Evolutionary conservation across 2,329 filamentous ascomycete genomes (phyloP).

Genomic region (Diaporthe australafricana): DNA sequence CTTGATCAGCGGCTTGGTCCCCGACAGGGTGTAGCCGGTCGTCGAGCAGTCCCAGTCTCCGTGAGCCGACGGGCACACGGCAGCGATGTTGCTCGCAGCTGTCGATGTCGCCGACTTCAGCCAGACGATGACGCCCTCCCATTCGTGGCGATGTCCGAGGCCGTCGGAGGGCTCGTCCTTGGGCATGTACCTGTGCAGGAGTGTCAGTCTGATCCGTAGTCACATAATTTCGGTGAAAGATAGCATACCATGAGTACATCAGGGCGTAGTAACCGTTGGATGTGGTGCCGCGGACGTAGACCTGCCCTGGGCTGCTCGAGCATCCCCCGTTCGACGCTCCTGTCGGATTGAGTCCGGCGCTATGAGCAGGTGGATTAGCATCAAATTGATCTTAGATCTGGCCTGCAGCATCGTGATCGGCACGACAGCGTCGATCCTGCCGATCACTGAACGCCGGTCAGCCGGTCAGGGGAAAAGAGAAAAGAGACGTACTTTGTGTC

Average conservation of each 20-base stretch:
- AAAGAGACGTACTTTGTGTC: slow-evolving; percentile 62
- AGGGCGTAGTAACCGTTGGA: slow-evolving; percentile 48
- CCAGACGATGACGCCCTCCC: slow-evolving; percentile 50
- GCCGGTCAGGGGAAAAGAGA: not conserved
- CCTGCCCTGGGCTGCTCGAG: slow-evolving; percentile 49
- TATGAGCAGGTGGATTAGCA: slow-evolving; percentile 19
- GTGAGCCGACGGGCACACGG: slow-evolving; percentile 52
- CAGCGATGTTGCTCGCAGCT: slow-evolving; percentile 46
- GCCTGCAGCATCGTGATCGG: not conserved
- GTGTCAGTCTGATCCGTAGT: not conserved
- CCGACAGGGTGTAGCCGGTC: slow-evolving; percentile 32
- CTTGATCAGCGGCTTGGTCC: slow-evolving; percentile 44
- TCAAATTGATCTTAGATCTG: slow-evolving; percentile 20
- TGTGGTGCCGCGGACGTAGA: slow-evolving; percentile 49
- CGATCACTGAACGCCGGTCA: not conserved
- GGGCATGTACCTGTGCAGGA: slow-evolving; percentile 53
- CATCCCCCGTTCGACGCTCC: slow-evolving; percentile 48
- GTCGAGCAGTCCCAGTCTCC: slow-evolving; percentile 44
- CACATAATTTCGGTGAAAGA: not conserved
- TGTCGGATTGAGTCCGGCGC: slow-evolving; percentile 49
- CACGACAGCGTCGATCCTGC: slow-evolving; percentile 9
- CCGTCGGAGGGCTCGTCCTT: slow-evolving; percentile 54
- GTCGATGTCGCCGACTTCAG: slow-evolving; percentile 44
- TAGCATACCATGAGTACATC: slow-evolving; percentile 50
- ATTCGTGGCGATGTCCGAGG: slow-evolving; percentile 53